Evolutionary conservation across 2,329 filamentous ascomycete genomes (phyloP).

Genomic region (Aureobasidium sp.): DNA sequence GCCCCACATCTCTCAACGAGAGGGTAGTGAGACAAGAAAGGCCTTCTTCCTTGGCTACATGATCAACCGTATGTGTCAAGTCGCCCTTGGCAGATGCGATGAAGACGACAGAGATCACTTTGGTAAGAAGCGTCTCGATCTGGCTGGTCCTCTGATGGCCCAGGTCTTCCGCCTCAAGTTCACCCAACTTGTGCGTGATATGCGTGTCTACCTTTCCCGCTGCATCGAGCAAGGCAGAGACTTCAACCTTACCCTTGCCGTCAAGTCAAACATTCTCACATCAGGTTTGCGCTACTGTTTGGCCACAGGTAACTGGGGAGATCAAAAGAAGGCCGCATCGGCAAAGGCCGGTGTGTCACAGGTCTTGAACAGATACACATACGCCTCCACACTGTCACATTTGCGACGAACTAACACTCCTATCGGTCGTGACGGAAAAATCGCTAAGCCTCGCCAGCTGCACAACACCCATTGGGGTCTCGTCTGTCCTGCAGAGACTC

Average conservation of each 20-base stretch:
- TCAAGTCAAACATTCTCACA: constrained; percentile 84
- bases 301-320: constrained; percentile 97
- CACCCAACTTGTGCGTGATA: constrained; percentile 80
- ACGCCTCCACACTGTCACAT: constrained; percentile 93
- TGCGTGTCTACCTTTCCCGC: constrained; percentile 82
- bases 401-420: constrained; percentile 95
- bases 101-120: constrained; percentile 98
- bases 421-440: constrained; percentile 94
- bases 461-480: constrained; percentile 99
- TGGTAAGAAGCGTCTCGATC: constrained; percentile 93
- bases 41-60: constrained; percentile 99
- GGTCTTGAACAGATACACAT: constrained; percentile 96
- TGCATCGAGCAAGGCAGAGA: constrained; percentile 84
- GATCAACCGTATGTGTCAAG: constrained; percentile 92
- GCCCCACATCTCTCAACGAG: constrained; percentile 90
- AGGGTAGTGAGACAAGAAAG: constrained; percentile 91
- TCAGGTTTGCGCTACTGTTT: constrained; percentile 95
- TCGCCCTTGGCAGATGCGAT: constrained; percentile 83
- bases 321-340: constrained; percentile 95
- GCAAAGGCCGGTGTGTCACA: constrained; percentile 96
- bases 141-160: constrained; percentile 89
- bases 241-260: constrained; percentile 82
- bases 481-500: constrained; percentile 94
- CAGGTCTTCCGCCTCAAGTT: constrained; percentile 92
- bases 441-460: constrained; percentile 93